A percentile compares a stretch with the other conserved stretches of the same genome.
Evolutionary conservation across 805 yeast species (phyloP).

Genomic region (Yarrowia porcina): DNA sequence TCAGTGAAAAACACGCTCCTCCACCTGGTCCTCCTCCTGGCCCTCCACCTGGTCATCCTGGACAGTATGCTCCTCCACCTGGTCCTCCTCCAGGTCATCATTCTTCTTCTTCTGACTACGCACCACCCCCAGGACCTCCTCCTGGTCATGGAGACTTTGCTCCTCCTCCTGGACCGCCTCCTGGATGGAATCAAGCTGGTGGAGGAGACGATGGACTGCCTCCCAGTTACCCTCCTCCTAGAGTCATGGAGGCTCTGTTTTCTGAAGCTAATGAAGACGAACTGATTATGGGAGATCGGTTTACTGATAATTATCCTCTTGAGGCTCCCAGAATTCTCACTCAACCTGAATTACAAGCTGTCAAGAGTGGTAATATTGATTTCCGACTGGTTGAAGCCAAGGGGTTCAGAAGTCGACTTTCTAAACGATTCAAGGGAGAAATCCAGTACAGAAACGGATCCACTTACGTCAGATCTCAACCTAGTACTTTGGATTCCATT

Average conservation of each 20-base stretch:
- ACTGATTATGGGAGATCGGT: constrained; percentile 8
- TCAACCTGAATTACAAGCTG: not conserved
- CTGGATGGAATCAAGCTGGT: not conserved
- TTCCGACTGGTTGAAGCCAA: not conserved
- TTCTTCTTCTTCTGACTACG: too few species aligned
- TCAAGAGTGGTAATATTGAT: not conserved
- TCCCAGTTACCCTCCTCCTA: constrained; percentile 17
- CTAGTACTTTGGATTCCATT: constrained; percentile 27
- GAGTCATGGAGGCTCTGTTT: constrained; percentile 19
- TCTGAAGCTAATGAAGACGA: constrained; percentile 21
- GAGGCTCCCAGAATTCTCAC: constrained; percentile 15
- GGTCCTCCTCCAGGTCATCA: constrained; percentile 19
- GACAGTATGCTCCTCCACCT: not conserved
- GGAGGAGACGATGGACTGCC: constrained; percentile 17
- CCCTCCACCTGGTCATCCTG: not conserved
- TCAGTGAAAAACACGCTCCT: not conserved
- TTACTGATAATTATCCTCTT: constrained; percentile 17
- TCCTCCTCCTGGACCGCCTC: constrained; percentile 24
- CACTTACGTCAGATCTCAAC: constrained; percentile 27
- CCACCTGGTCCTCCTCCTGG: constrained; percentile 6
- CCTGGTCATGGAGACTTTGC: constrained; percentile 13
- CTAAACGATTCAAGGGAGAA: constrained; percentile 29
- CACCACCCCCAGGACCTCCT: constrained; percentile 3
- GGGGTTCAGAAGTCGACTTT: constrained; percentile 8
- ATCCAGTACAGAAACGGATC: constrained; percentile 29